Evolutionary conservation across 2,329 filamentous ascomycete genomes (phyloP), one percentile per base, ranked within the genome.

Genomic region (Trichoderma asperellum): DNA sequence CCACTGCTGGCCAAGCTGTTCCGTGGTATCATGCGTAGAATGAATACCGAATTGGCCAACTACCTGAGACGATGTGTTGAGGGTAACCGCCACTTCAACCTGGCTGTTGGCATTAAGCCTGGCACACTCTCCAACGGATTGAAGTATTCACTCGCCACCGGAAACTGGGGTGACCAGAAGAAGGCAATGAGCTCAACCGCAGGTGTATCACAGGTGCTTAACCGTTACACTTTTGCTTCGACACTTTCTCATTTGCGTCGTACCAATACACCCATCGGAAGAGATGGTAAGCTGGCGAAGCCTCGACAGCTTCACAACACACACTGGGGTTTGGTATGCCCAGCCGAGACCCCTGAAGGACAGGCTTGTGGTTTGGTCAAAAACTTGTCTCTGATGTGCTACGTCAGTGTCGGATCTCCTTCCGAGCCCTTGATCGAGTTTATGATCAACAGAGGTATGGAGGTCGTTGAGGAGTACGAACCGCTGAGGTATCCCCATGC

Each of bases 91-190:
- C 92, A 97, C 72, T 97, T 99, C 83, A 96, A 96, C 73, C 83
- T 98, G 53, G 92, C 92, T 16, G 88, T 97, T 70, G 96, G 94
- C 74, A 91, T 98, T 76, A 98, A 97, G 83, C 90, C 92, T 27
- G 91, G 90, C 72, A 97, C 96, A 24, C 86, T 99, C 73, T 97
- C 94, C 24, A 96, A 96, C 77, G 96, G 95, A 61, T 83, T 99
- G 73, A 97, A 97, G 79, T 99, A 99, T 81, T 97, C 96, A 64
- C 85, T 99, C 71, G 95, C 96, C 32, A 99, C 96, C 16, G 96
- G 96, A 73, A 99, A 99, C 82, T 99, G 96, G 96, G 96, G 96
- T 77, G 96, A 99, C 74, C 96, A 99, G 84, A 99, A 98, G 87
- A 99, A 98, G 84, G 94, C 96, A 24, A 92, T 92, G 75, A 95